A percentile compares a stretch with the other conserved stretches of the same genome.
Evolutionary conservation across 73 alveolate genomes (phyloP).

Genomic region (Loxodes magnus): DNA sequence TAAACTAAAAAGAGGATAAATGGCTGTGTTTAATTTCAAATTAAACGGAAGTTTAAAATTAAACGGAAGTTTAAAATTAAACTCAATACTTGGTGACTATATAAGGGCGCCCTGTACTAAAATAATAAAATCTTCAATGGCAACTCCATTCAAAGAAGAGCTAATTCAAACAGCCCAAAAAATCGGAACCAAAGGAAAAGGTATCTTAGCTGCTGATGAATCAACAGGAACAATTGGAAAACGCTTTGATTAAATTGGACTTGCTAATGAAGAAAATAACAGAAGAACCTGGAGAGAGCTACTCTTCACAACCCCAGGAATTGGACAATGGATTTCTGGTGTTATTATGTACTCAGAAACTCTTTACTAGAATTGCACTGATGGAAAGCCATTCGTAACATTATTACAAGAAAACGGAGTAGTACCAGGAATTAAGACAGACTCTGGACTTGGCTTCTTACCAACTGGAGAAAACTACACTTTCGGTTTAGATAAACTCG

Average conservation of each 20-base stretch:
- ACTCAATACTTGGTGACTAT: too few species aligned
- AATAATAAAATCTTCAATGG: too few species aligned
- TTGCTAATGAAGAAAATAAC: conserved; percentile 86
- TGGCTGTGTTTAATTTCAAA: too few species aligned
- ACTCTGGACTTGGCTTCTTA: conserved; percentile 75
- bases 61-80: too few species aligned
- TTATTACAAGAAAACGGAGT: conserved; percentile 75
- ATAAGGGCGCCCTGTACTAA: too few species aligned
- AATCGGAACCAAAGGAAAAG: conserved; percentile 80
- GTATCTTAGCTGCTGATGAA: conserved; percentile 96
- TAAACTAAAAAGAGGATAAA: too few species aligned
- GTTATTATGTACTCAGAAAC: conserved; percentile 96
- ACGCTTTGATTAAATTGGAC: conserved; percentile 64
- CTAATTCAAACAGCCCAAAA: conserved; percentile 75
- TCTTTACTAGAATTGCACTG: conserved; percentile 68
- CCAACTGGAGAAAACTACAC: conserved; percentile 87
- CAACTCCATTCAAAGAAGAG: conserved; percentile 69
- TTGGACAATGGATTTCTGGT: conserved; percentile 93
- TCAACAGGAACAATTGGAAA: conserved; percentile 89
- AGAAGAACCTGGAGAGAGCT: conserved; percentile 90
- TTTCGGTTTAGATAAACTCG: conserved; percentile 53
- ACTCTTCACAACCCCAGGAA: conserved; percentile 84
- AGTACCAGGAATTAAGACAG: conserved; percentile 98
- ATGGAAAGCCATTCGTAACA: conserved; percentile 82
- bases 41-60: too few species aligned